Percentiles rank a stretch among this genome's conserved stretches.
These are phyloP conservation scores for Coemansia guatemalensis DNA, from an alignment of 192 early-diverging fungal species.

Conservation along the genomic window DNA sequence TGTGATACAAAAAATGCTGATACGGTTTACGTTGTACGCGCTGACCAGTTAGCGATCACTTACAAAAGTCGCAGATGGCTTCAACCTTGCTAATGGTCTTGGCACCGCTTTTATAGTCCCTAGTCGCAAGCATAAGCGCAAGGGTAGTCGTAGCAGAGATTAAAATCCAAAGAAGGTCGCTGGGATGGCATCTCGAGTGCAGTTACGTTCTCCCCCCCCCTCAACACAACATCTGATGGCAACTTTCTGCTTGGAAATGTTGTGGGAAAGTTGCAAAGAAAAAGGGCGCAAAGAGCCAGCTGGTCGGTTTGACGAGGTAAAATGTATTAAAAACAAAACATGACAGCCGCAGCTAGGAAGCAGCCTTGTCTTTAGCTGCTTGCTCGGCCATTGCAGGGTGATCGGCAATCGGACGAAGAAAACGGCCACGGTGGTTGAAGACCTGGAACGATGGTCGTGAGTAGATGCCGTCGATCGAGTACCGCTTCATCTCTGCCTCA, in stretches of 20 bases:
- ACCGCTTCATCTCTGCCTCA: conserved; percentile 55
- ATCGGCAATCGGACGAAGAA: conserved; percentile 27
- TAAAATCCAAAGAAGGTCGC: not conserved
- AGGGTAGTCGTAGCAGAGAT: not conserved
- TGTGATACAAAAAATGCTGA: not conserved
- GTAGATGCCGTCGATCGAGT: conserved; percentile 49
- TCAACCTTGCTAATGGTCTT: conserved; percentile 28
- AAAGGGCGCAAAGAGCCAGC: not conserved
- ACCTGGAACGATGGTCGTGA: conserved; percentile 53
- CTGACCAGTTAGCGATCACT: not conserved
- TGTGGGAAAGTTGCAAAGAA: not conserved
- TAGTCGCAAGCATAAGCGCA: not conserved
- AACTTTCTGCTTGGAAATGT: not conserved
- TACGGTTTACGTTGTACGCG: not conserved
- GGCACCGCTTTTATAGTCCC: not conserved
- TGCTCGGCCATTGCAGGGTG: conserved; percentile 12
- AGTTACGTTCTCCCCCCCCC: not conserved
- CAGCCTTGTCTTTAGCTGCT: not conserved
- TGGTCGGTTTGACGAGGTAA: too few relatives aligned
- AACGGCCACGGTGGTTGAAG: conserved; percentile 51
- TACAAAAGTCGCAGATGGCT: conserved; percentile 49
- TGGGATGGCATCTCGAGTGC: not conserved
- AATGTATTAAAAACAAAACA: not conserved
- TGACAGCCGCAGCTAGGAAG: not conserved
- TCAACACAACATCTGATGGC: not conserved